Percentiles rank a stretch among this genome's conserved stretches.
phyloP scores from a whole-genome alignment of 345 rosid species.

The Eucalyptus rudis region DNA sequence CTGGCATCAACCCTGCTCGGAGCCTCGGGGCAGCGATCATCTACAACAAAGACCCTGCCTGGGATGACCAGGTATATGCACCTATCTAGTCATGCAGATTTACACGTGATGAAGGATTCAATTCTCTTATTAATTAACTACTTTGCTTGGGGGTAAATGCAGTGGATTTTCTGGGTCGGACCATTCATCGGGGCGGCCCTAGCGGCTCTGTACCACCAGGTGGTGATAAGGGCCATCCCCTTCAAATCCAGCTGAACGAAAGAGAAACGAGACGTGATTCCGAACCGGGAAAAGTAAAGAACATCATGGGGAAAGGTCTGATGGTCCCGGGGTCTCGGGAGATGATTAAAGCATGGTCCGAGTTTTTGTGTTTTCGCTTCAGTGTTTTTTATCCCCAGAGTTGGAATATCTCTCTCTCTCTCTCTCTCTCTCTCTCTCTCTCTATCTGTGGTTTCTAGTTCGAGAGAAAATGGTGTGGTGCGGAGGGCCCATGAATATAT shows the following conservation, averaged over 20 bases:
- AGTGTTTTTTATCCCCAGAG: neutral
- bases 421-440: neutral
- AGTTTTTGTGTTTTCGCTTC: neutral
- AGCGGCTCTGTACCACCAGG: conserved; percentile 62
- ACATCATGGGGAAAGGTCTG: neutral
- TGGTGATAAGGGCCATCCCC: conserved; percentile 74
- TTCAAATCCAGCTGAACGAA: conserved; percentile 29
- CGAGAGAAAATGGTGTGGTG: neutral
- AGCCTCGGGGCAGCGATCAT: conserved; percentile 28
- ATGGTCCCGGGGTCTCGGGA: neutral
- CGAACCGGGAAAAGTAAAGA: neutral
- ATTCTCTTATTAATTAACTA: neutral
- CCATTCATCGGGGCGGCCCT: conserved; percentile 67
- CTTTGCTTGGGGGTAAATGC: neutral
- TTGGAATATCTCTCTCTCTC: neutral
- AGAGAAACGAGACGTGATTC: neutral
- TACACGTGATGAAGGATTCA: neutral
- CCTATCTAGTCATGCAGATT: neutral
- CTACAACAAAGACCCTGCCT: conserved; percentile 9
- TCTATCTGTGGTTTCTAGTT: neutral
- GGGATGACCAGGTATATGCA: conserved; percentile 17
- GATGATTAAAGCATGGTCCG: neutral
- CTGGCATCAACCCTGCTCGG: conserved; percentile 26
- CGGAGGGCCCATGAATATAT: neutral
- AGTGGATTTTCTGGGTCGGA: conserved; percentile 84